Conservation (phyloP, 129 eudicot species). For the Lonicera japonica region DNA sequence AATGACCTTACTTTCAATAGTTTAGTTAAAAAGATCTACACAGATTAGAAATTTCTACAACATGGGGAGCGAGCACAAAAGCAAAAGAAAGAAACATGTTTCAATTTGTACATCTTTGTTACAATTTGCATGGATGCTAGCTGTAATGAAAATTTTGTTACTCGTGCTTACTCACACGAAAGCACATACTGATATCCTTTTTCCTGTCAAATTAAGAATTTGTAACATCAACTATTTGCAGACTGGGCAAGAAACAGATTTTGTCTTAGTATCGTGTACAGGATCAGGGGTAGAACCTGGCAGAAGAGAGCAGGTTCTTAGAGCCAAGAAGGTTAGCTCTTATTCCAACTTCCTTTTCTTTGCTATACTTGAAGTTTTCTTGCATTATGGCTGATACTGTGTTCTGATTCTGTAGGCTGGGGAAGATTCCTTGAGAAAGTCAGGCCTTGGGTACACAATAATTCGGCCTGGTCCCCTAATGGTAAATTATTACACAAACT, state of each 20-base stretch:
- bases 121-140: too few species aligned
- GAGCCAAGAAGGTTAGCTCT: conserved; percentile 73
- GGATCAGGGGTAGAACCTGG: conserved; percentile 77
- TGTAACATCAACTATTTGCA: conserved; percentile 29
- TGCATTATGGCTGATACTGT: conserved; percentile 3
- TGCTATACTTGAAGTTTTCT: not conserved
- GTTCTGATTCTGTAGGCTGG: conserved; percentile 57
- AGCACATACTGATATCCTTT: not conserved
- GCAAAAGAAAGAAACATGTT: too few species aligned
- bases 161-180: not conserved
- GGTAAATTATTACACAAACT: conserved; percentile 35
- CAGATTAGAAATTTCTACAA: too few species aligned
- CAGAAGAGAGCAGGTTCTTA: conserved; percentile 87
- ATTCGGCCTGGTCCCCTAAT: conserved; percentile 92
- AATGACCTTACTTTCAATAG: too few species aligned
- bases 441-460: conserved; percentile 95
- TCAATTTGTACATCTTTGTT: too few species aligned
- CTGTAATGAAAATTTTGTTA: not conserved
- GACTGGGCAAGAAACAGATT: conserved; percentile 99
- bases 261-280: conserved; percentile 94
- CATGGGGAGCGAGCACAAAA: too few species aligned
- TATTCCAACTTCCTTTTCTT: conserved; percentile 4
- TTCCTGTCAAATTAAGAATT: not conserved
- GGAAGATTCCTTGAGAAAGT: conserved; percentile 83
- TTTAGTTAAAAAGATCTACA: too few species aligned